Base-by-base conservation (phyloP, 352 stramenopile species). In the Phytophthora brassicae region DNA sequence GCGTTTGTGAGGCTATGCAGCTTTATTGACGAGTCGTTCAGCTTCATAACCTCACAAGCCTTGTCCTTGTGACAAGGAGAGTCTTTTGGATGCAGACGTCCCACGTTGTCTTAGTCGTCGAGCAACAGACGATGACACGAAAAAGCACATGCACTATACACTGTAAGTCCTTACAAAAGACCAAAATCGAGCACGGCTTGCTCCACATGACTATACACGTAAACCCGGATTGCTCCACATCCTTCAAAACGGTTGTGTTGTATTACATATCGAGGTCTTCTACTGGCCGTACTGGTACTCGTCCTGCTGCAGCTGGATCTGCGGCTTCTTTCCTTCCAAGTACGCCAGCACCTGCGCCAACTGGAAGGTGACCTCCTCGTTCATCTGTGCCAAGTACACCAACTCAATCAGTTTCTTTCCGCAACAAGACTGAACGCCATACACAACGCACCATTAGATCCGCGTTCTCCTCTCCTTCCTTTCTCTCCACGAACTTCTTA, bases 361-460 rank as follows among this genome's bases (percentile, higher is more conserved):
- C 60, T 92, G 83, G n/a, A 70, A 76, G 68, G 87, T 88, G 28
- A 92, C 79, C 51, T 90, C 83, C 9, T 90, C 80, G 35, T 80
- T 92, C 68, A 92, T 86, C 83, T 92, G 26, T 26, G 24, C 17
- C 22, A 22, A 68, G 44, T 13, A 57, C 38, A 35, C 20, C 47
- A 28, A 20, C 41, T 7, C 6, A 38, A 31, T 59, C 33, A 53
- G 41, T 14, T 11, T 44, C 11, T 7, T 26, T 23, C 39, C 17
- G 12, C 39, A 47, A 13, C 39, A 53, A n/a, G 16, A 13, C 22
- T 16, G 2, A 55, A 3, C n/a, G n/a, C n/a, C n/a, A n/a, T n/a
- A n/a, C n/a, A 12, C 17, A 17, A 16, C 77, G 64, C 60, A 92
- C 83, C 81, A 90, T 81, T 33, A 90, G 59, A 39, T 92, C 79